Evolutionary conservation across 2,329 filamentous ascomycete species (phyloP), one percentile per base, ranked within the genome.

Genomic region (Monilinia polystroma): DNA sequence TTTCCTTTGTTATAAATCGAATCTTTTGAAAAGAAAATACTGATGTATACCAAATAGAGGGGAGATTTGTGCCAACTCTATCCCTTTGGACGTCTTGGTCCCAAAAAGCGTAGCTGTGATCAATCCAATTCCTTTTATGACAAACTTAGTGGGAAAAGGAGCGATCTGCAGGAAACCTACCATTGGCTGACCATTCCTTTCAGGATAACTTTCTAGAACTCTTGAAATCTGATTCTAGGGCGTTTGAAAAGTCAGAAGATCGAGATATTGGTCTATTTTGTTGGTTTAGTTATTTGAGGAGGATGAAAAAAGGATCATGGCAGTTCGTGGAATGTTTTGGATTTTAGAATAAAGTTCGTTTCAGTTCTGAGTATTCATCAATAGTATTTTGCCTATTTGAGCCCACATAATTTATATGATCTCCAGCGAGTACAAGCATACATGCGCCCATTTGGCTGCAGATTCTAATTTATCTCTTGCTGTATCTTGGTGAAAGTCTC

Each of bases 121-220:
- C 58, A 62, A 62, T 62, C 58, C 45, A 3, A 23, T 18, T 45
- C 45, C 29, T 2, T 20, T 62, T 26, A 7, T 52, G 10, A 62
- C 58, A 12, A 26, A 4, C 3, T 16, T 52, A 1, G 11, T 52
- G 14, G 45, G n/a, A 52, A 62, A 41, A 41, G 45, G 58, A 11
- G 58, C 58, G 14, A 51, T 62, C 4, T 62, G 45, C 32, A 16
- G 45, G 20, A 10, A 35, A 3, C 18, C 14, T 4, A 1, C 18
- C 0, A 11, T 58, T 1, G 10, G 6, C 0, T 16, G 8, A 8
- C 41, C 18, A 10, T 5, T 32, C 2, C 16, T 47, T 14, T 14
- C 12, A 1, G 38, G 38, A 41, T 41, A 12, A 14, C 14, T 7
- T 14, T 41, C 12, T 14, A 3, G 38, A 35, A 35, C 32, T 6